Base-by-base conservation (phyloP, 192 early-diverging fungal genomes). In the Mortierella antarctica region DNA sequence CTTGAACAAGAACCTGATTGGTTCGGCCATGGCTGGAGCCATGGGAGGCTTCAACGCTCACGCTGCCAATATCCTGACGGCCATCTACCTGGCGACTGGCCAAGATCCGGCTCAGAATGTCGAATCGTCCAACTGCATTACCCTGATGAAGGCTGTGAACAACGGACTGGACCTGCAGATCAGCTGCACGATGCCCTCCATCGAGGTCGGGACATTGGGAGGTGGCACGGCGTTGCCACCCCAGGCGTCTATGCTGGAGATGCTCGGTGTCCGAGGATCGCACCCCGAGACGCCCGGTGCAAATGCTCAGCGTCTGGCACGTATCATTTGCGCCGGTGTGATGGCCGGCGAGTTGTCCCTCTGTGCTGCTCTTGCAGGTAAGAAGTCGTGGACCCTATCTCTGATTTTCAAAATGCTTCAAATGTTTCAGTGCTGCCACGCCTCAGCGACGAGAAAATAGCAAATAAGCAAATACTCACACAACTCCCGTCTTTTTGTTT, bases 71-170 rank as follows among this genome's bases (percentile, higher is more conserved):
- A 96, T 94, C 64, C 74, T 98, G 63, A 97, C 96, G 5, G 94
- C 96, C 17, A 74, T 98, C 1, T 98, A 91, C 73, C 62, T 98
- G 18, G 96, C 96, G 9, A 97, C 95, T 48, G 96, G 96, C 31
- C 96, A 98, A 86, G 96, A 98, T 65, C 96, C 96, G 12, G 96
- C 96, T 17, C 96, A 98, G 82, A 98, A 97, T 67, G 96, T 98
- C 20, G 96, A 98, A 76, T 92, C 91, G 50, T 95, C 95, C 8
- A 92, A 91, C 63, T 98, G 96, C 82, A 96, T 98, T 54, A 98
- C 96, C 2, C 66, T 98, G 73, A 98, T 98, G 96, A 93, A 95
- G 83, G 88, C 93, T 47, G 83, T 92, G 51, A 95, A 96, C 72
- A 77, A 88, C 47, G 92, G 90, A 14, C 75, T 85, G 46, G 95